Base-by-base conservation (phyloP, 1,284 basidiomycete species). In the Xerocomus nothofagi region DNA sequence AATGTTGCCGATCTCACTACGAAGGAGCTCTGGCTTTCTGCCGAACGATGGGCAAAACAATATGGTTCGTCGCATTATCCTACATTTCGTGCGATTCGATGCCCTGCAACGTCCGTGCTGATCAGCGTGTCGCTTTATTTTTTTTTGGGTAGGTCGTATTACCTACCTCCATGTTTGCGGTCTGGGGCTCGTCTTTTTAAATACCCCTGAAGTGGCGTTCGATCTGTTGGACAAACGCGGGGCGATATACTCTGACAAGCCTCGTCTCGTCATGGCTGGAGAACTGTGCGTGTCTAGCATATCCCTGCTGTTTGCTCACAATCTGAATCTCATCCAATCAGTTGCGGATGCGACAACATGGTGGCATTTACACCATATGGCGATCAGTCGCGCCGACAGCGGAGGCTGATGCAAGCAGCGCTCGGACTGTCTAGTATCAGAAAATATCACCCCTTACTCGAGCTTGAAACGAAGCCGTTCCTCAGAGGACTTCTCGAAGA, bases 311-410 rank as follows among this genome's bases (percentile, higher is more conserved):
- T 26, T 12, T 17, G 3, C 26, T 1, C 26, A 6, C 32, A 24
- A 49, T 49, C 47, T 47, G 38, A 43, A 53, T 51, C 36, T 49
- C n/a, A 5, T 14, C 26, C 43, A 50, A 51, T 55, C 29, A 69
- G 67, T 7, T 87, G 86, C 60, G 85, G 84, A 39, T 86, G 83
- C 61, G 76, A 84, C 54, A 78, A 86, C 62, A 87, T 87, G 82
- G 80, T 84, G 48, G 84, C 84, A 0, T 87, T 88, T 64, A 84
- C 82, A 5, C 73, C 73, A 10, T 86, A 87, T 56, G 79, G 81
- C 37, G 79, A 83, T 51, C 73, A 76, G 59, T 75, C 74, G 42
- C 81, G 79, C 51, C 79, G 86, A 33, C 84, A 87, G 65, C 78
- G 86, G 57, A 76, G 71, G 53, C 75, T 87, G 40, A 78, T 88